Percentiles rank a stretch among this genome's conserved stretches.
phyloP scores from a whole-genome alignment of 192 early-diverging fungal species.

The Gorgonomyces haynaldii region DNA sequence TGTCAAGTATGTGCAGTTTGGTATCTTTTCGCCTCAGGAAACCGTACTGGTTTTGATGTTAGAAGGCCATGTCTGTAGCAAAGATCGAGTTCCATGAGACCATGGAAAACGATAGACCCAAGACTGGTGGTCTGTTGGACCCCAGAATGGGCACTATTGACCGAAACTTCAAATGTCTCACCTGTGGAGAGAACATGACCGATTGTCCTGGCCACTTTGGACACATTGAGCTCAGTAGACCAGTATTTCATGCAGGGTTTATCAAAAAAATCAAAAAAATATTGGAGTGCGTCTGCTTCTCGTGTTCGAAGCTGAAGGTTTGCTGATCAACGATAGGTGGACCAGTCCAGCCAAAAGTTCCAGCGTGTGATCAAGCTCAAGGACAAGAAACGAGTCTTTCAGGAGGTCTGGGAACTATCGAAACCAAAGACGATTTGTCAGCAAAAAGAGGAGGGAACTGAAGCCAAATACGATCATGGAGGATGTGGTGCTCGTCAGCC shows the following conservation, averaged over 20 bases:
- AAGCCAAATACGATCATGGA: slow-evolving; percentile 56
- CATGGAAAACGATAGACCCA: slow-evolving; percentile 74
- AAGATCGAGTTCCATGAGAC: slow-evolving; percentile 84
- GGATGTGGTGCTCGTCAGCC: slow-evolving; percentile 83
- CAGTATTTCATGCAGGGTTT: slow-evolving; percentile 89
- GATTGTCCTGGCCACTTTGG: slow-evolving; percentile 98
- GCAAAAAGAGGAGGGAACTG: slow-evolving; percentile 41
- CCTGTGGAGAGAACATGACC: slow-evolving; percentile 87
- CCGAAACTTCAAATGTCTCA: slow-evolving; percentile 92
- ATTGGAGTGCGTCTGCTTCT: slow-evolving; percentile 90
- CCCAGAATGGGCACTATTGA: slow-evolving; percentile 95
- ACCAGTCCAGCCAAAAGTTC: slow-evolving; percentile 60
- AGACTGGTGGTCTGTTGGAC: slow-evolving; percentile 79
- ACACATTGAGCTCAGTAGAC: slow-evolving; percentile 89
- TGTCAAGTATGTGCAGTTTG: slow-evolving; percentile 89
- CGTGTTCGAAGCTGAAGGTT: slow-evolving; percentile 87
- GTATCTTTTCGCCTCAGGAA: slow-evolving; percentile 90
- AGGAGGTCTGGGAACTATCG: slow-evolving; percentile 79
- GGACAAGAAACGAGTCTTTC: slow-evolving; percentile 40
- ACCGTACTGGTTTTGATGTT: slow-evolving; percentile 59
- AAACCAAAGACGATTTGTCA: slow-evolving; percentile 77
- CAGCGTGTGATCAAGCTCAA: slow-evolving; percentile 40
- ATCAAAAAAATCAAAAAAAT: slow-evolving; percentile 91
- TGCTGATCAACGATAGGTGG: neutral
- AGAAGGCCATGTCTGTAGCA: slow-evolving; percentile 96